phyloP scores from a whole-genome alignment of 441 rosid genomes.

The Kokia cookei region DNA sequence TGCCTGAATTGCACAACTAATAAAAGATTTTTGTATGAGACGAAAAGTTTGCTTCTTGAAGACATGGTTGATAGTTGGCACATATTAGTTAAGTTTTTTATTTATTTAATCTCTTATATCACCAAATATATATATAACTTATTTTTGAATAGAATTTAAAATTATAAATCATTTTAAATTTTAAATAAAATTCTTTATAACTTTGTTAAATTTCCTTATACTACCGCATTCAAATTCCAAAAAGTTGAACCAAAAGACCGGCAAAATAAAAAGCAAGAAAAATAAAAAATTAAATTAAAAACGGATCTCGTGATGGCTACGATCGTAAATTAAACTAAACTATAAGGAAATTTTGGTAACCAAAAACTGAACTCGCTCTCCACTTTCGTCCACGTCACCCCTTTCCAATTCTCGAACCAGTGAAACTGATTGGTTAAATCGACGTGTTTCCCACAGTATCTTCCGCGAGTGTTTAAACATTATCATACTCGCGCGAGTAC shows the following conservation, averaged over 20 bases:
- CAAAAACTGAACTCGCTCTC: background rate
- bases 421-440: conserved; percentile 21
- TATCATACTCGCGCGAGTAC: conserved; percentile 1
- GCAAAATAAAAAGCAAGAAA: background rate
- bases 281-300: background rate
- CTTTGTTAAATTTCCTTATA: background rate
- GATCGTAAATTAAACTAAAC: background rate
- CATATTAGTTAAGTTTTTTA: no score
- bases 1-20: no score
- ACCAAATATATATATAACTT: no score
- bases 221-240: background rate
- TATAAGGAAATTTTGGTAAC: background rate
- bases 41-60: no score
- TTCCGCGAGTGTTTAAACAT: background rate
- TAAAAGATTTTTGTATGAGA: no score
- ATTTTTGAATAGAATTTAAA: no score
- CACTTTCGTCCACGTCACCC: background rate
- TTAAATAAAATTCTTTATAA: no score
- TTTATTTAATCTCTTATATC: no score
- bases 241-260: background rate
- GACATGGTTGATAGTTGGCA: no score
- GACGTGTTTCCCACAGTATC: conserved; percentile 16
- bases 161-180: no score
- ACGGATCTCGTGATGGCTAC: background rate
- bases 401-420: background rate